Evolutionary conservation across 768 basidiomycete species (phyloP).

Genomic region (Boletus tomentosulus): DNA sequence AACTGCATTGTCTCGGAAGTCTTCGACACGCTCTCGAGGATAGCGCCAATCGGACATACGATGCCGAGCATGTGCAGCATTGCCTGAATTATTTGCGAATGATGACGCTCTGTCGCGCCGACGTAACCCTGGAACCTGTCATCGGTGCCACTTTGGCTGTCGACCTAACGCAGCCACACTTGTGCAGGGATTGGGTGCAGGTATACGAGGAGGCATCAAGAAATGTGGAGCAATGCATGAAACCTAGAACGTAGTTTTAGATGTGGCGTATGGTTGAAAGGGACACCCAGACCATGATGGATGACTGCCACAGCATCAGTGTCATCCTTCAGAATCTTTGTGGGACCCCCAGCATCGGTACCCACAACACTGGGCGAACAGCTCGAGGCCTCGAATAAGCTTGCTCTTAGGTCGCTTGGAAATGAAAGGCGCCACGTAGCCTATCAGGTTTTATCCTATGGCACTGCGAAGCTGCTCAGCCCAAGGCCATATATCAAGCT

Average conservation of each 20-base stretch:
- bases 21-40: constrained; percentile 24
- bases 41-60: constrained; percentile 10
- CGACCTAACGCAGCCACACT: constrained; percentile 20
- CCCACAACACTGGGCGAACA: too few relatives aligned
- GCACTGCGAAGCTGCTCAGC: too few relatives aligned
- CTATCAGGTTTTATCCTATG: too few relatives aligned
- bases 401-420: too few relatives aligned
- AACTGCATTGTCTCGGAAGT: constrained; percentile 35
- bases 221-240: constrained; percentile 9
- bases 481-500: too few relatives aligned
- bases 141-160: constrained; percentile 13
- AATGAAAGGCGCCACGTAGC: too few relatives aligned
- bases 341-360: too few relatives aligned
- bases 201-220: constrained; percentile 22
- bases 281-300: too few relatives aligned
- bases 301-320: too few relatives aligned
- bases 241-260: constrained; percentile 1
- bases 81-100: constrained; percentile 49
- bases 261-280: too few relatives aligned
- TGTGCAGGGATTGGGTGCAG: constrained; percentile 26
- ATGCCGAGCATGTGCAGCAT: constrained; percentile 33
- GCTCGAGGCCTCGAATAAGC: too few relatives aligned
- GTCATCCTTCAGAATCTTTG: too few relatives aligned
- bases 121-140: constrained; percentile 46
- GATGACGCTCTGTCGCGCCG: constrained; percentile 42